phyloP scores from a whole-genome alignment of 2,329 filamentous ascomycete species.

The Aspergillus pseudoglaucus region DNA sequence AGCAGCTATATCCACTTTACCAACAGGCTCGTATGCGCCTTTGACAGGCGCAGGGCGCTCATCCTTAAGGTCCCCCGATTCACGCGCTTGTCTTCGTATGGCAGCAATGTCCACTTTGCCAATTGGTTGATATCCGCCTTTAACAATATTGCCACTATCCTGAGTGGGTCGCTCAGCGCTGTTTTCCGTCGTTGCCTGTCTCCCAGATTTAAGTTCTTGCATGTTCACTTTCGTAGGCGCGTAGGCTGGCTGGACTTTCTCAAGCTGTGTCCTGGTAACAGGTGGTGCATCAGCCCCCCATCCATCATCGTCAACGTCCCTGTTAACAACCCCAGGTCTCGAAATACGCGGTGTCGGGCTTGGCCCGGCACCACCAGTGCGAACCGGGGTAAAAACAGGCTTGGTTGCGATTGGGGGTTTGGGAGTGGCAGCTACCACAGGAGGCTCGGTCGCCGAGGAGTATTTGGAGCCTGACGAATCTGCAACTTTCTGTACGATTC shows the following conservation, averaged over 20 bases:
- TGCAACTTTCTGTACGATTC: conserved; percentile 85
- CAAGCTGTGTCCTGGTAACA: conserved; percentile 74
- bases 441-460: conserved; percentile 59
- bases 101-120: conserved; percentile 97
- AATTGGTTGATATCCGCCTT: conserved; percentile 82
- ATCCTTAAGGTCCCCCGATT: conserved; percentile 52
- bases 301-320: conserved; percentile 70
- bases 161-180: conserved; percentile 41
- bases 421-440: conserved; percentile 48
- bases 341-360: conserved; percentile 57
- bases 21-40: conserved; percentile 87
- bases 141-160: conserved; percentile 59
- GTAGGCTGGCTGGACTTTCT: conserved; percentile 90
- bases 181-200: conserved; percentile 52
- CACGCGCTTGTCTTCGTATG: conserved; percentile 67
- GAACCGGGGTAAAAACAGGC: conserved; percentile 79
- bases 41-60: conserved; percentile 81
- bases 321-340: conserved; percentile 44
- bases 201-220: conserved; percentile 70
- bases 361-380: conserved; percentile 51
- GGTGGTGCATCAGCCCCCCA: conserved; percentile 95
- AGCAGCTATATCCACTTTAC: conserved; percentile 94
- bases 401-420: conserved; percentile 72
- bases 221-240: conserved; percentile 95
- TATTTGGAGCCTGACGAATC: conserved; percentile 96